Evolutionary conservation across 495 filamentous ascomycete genomes (phyloP).

Genomic region (Lophiostoma macrostomum): DNA sequence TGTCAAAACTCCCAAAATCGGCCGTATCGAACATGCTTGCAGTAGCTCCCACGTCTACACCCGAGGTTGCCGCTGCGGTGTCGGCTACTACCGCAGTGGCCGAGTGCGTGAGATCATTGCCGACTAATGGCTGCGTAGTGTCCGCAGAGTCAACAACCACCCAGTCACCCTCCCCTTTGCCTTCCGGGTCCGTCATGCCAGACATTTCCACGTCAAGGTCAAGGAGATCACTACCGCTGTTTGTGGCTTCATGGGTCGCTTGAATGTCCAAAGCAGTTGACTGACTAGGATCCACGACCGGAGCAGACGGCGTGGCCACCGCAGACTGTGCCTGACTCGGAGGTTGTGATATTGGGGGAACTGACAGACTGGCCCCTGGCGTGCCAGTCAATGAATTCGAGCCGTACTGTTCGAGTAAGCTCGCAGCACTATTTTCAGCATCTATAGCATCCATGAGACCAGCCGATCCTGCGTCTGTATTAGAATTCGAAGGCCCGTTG

Average conservation of each 20-base stretch:
- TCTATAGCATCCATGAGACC: slow-evolving; percentile 18
- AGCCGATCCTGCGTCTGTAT: slow-evolving; percentile 5
- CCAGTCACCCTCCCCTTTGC: slow-evolving; percentile 53
- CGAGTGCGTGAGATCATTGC: not conserved
- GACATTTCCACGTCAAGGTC: slow-evolving; percentile 38
- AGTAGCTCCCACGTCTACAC: slow-evolving; percentile 32
- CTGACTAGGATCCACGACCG: not conserved
- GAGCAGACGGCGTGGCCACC: slow-evolving; percentile 21
- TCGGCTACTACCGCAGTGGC: not conserved
- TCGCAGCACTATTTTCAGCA: slow-evolving; percentile 32
- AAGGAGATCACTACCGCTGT: slow-evolving; percentile 18
- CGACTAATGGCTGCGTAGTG: slow-evolving; percentile 21
- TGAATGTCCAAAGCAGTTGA: slow-evolving; percentile 9
- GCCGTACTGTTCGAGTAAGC: slow-evolving; percentile 33
- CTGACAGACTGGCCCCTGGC: slow-evolving; percentile 25
- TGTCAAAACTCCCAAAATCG: slow-evolving; percentile 54
- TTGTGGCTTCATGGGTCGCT: slow-evolving; percentile 10
- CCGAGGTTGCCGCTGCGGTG: slow-evolving; percentile 12
- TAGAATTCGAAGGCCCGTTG: slow-evolving; percentile 2
- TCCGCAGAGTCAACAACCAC: slow-evolving; percentile 47
- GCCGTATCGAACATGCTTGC: slow-evolving; percentile 35
- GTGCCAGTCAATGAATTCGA: slow-evolving; percentile 28
- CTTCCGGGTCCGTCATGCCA: slow-evolving; percentile 28
- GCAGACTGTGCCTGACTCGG: slow-evolving; percentile 27
- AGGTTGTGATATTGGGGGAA: slow-evolving; percentile 28